phyloP scores from a whole-genome alignment of 805 yeast species.

The Hermanozyma aechmeae region DNA sequence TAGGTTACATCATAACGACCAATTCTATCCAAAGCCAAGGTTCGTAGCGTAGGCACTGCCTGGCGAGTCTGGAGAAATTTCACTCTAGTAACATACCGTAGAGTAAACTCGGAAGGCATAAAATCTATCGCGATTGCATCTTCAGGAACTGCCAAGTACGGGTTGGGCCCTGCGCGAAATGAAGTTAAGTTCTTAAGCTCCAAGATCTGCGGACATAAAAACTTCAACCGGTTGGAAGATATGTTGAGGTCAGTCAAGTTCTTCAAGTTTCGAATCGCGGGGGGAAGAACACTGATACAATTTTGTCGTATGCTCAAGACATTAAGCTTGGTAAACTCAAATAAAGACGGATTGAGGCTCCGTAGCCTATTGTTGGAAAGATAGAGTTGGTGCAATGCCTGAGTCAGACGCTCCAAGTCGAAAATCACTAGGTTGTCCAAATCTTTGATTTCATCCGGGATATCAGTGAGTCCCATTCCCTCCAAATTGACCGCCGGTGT shows the following conservation, averaged over 20 bases:
- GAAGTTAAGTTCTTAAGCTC: conserved; percentile 31
- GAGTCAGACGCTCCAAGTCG: conserved; percentile 12
- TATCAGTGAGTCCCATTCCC: conserved; percentile 32
- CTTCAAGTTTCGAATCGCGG: conserved; percentile 9
- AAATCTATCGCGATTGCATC: conserved; percentile 13
- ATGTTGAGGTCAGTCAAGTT: conserved; percentile 43
- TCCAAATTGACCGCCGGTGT: conserved; percentile 38
- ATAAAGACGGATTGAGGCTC: conserved; percentile 40
- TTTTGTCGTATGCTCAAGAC: conserved; percentile 47
- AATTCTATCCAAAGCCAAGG: conserved; percentile 38
- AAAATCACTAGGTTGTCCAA: conserved; percentile 44
- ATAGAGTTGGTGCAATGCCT: conserved; percentile 35
- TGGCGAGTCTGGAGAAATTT: conserved; percentile 13
- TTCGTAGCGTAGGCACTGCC: conserved; percentile 33
- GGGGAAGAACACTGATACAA: conserved; percentile 12
- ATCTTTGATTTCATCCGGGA: conserved; percentile 54
- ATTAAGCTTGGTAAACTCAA: conserved; percentile 39
- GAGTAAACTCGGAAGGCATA: not conserved
- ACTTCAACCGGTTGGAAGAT: conserved; percentile 40
- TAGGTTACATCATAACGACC: conserved; percentile 45
- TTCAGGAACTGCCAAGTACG: conserved; percentile 18
- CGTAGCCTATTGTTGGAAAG: conserved; percentile 41
- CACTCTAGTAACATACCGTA: not conserved
- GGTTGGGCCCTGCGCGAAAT: conserved; percentile 51
- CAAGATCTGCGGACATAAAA: conserved; percentile 46